phyloP scores from a whole-genome alignment of 305 asterid species.

The Plantago lanceolata region DNA sequence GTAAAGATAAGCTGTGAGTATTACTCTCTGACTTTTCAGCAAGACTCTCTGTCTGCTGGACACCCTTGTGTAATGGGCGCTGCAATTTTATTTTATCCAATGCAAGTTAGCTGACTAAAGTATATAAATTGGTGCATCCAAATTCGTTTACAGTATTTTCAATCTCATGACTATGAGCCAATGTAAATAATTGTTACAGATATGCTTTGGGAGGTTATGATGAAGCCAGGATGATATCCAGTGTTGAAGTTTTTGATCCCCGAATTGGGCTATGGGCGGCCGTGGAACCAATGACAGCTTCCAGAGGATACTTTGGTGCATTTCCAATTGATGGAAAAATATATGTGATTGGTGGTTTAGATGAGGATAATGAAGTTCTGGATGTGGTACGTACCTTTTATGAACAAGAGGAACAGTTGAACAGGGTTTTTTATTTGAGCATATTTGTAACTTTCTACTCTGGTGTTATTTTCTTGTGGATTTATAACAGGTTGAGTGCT shows the following conservation, averaged over 20 bases:
- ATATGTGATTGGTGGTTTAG: constrained; percentile 49
- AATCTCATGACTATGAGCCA: constrained; percentile 1
- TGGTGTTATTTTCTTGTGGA: constrained; percentile 9
- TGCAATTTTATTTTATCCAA: background rate
- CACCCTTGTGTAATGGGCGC: background rate
- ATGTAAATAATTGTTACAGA: constrained; percentile 30
- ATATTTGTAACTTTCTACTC: background rate
- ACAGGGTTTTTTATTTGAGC: background rate
- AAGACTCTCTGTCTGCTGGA: background rate
- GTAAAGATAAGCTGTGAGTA: constrained; percentile 58
- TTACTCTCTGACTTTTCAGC: constrained; percentile 1
- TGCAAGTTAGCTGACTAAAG: background rate
- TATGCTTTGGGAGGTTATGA: constrained; percentile 69
- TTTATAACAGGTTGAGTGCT: constrained; percentile 45
- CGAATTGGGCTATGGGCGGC: constrained; percentile 53
- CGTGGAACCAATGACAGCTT: constrained; percentile 43
- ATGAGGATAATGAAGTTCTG: constrained; percentile 22
- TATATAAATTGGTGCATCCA: background rate
- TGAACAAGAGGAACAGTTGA: background rate
- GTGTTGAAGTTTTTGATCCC: constrained; percentile 65
- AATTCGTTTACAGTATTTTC: background rate
- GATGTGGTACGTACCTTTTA: constrained; percentile 42
- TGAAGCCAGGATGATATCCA: constrained; percentile 46
- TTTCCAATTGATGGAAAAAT: constrained; percentile 43
- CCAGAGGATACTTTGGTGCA: constrained; percentile 57